phyloP scores from a whole-genome alignment of 306 rosid genomes.

The Crataegus laevigata region DNA sequence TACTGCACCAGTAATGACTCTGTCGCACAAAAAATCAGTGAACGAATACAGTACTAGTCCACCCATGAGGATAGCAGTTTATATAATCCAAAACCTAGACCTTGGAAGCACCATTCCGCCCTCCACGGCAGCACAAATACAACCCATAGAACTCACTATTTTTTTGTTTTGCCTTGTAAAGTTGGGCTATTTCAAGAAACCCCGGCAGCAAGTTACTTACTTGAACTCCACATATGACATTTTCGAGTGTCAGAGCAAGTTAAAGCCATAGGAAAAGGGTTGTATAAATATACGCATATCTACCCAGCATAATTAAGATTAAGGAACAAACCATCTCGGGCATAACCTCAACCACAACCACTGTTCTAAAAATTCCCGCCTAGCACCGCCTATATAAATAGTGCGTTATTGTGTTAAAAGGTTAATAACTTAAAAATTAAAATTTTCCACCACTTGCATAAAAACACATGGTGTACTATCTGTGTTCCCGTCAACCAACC shows the following conservation, averaged over 20 bases:
- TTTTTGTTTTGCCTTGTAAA: too few species aligned
- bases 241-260: not conserved
- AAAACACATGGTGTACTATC: too few species aligned
- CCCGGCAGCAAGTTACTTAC: not conserved
- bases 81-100: not conserved
- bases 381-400: too few species aligned
- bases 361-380: too few species aligned
- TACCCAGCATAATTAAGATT: not conserved
- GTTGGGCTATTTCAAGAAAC: not conserved
- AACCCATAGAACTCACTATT: too few species aligned
- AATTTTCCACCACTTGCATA: too few species aligned
- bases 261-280: too few species aligned
- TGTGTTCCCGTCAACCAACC: slow-evolving; percentile 70
- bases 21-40: not conserved
- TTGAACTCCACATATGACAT: not conserved
- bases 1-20: not conserved
- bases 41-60: not conserved
- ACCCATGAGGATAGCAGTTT: not conserved
- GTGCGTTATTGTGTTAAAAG: too few species aligned
- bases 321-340: not conserved
- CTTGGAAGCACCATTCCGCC: not conserved
- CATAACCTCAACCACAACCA: not conserved
- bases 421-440: too few species aligned
- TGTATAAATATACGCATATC: too few species aligned
- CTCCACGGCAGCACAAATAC: not conserved